Conservation (phyloP, 768 basidiomycete species). For the Pisolithus marmoratus region DNA sequence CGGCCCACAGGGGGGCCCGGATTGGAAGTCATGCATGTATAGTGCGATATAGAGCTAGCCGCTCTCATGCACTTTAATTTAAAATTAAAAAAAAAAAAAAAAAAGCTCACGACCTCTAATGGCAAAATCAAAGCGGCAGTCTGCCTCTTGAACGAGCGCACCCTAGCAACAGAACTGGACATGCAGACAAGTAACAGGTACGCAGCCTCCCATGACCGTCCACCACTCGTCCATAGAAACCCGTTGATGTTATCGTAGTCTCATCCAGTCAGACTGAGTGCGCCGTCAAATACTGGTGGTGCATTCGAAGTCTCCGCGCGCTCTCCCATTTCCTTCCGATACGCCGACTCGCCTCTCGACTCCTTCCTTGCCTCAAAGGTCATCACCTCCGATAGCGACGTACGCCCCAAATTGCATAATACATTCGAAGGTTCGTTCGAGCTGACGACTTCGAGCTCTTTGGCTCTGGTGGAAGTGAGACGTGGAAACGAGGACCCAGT, state of each 20-base stretch:
- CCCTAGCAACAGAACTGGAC: slow-evolving; percentile 2
- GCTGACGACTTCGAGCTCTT: slow-evolving; percentile 21
- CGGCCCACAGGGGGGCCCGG: no score
- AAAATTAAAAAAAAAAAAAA: no score
- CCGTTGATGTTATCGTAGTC: slow-evolving; percentile 4
- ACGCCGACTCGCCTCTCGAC: slow-evolving; percentile 25
- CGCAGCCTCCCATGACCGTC: background rate
- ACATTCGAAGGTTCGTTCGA: slow-evolving; percentile 37
- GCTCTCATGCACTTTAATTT: no score
- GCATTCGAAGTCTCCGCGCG: slow-evolving; percentile 26
- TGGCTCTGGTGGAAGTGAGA: slow-evolving; percentile 1
- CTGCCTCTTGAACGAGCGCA: slow-evolving; percentile 12
- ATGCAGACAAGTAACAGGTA: slow-evolving; percentile 23
- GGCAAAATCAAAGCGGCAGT: slow-evolving; percentile 25
- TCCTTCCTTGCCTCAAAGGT: slow-evolving; percentile 25
- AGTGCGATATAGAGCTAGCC: no score
- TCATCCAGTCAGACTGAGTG: slow-evolving; percentile 22
- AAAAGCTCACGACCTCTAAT: slow-evolving; percentile 34
- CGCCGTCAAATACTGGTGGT: slow-evolving; percentile 19
- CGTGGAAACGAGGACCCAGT: slow-evolving; percentile 21
- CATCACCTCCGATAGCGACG: slow-evolving; percentile 29
- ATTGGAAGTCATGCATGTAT: no score
- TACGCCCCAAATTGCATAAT: slow-evolving; percentile 22
- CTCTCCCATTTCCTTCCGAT: slow-evolving; percentile 24
- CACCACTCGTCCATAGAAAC: no score